Evolutionary conservation across 805 yeast species (phyloP).

Genomic region (Candida loeiensis): DNA sequence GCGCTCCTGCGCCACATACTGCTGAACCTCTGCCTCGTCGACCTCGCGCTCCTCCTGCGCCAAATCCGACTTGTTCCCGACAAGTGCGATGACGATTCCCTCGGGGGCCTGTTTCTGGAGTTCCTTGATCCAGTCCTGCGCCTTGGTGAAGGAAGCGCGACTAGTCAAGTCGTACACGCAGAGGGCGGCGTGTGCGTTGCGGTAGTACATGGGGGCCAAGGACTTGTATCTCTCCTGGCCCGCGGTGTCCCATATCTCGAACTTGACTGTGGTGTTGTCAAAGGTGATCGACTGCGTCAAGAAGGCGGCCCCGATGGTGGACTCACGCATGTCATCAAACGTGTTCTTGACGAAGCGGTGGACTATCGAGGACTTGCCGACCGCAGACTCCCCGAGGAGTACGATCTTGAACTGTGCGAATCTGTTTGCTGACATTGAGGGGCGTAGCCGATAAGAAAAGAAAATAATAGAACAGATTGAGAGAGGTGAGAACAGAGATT

Average conservation of each 20-base stretch:
- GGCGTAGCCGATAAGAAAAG: not conserved
- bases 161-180: slow-evolving; percentile 76
- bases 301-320: slow-evolving; percentile 85
- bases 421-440: slow-evolving; percentile 6
- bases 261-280: slow-evolving; percentile 56
- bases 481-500: too few species aligned
- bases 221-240: slow-evolving; percentile 80
- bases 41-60: slow-evolving; percentile 43
- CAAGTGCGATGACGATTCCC: slow-evolving; percentile 72
- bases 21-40: slow-evolving; percentile 41
- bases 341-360: slow-evolving; percentile 70
- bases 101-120: slow-evolving; percentile 75
- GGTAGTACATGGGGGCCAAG: slow-evolving; percentile 77
- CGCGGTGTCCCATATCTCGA: slow-evolving; percentile 86
- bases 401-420: slow-evolving; percentile 65
- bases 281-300: slow-evolving; percentile 62
- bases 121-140: slow-evolving; percentile 76
- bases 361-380: slow-evolving; percentile 70
- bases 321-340: slow-evolving; percentile 69
- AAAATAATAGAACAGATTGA: not conserved
- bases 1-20: slow-evolving; percentile 36
- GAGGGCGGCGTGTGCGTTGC: slow-evolving; percentile 77
- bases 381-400: slow-evolving; percentile 77
- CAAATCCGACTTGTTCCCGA: slow-evolving; percentile 76
- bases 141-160: slow-evolving; percentile 62